Percentiles rank a stretch among this genome's conserved stretches.
These are phyloP conservation scores for Takakia lepidozioides DNA, from an alignment of 225 moss, liverwort and hornwort genomes.

Conservation along the genomic window DNA sequence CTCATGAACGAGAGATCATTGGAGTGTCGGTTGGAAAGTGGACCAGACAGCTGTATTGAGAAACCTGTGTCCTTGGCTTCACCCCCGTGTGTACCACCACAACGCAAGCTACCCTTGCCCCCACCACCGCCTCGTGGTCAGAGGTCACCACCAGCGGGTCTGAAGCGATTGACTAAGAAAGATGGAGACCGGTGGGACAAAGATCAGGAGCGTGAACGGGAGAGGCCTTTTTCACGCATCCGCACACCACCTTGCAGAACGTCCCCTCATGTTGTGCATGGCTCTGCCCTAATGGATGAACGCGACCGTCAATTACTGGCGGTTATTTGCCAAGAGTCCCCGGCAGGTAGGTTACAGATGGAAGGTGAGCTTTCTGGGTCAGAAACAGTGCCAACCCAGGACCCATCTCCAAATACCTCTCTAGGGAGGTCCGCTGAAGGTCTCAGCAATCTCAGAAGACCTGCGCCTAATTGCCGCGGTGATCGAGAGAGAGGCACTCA, in stretches of 20 bases:
- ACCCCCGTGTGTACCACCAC: conserved; percentile 52
- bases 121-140: conserved; percentile 87
- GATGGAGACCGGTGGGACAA: conserved; percentile 60
- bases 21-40: conserved; percentile 9
- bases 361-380: conserved; percentile 41
- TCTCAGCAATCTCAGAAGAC: conserved; percentile 39
- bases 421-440: conserved; percentile 46
- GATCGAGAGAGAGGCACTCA: conserved; percentile 23
- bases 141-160: conserved; percentile 85
- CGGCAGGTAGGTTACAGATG: conserved; percentile 17
- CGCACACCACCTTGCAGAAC: conserved; percentile 86
- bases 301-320: conserved; percentile 82
- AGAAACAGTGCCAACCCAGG: conserved; percentile 33
- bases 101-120: conserved; percentile 78
- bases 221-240: conserved; percentile 40
- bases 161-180: conserved; percentile 70
- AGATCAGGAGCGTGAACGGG: conserved; percentile 55
- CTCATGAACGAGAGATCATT: conserved; percentile 17
- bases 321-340: conserved; percentile 65
- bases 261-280: conserved; percentile 95
- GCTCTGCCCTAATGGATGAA: conserved; percentile 94
- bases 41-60: conserved; percentile 12
- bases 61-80: conserved; percentile 48
- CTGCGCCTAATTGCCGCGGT: conserved; percentile 38
- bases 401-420: conserved; percentile 23